These are phyloP conservation scores for Cucurbita maxima DNA, from an alignment of 306 rosid species.

Conservation along the genomic window DNA sequence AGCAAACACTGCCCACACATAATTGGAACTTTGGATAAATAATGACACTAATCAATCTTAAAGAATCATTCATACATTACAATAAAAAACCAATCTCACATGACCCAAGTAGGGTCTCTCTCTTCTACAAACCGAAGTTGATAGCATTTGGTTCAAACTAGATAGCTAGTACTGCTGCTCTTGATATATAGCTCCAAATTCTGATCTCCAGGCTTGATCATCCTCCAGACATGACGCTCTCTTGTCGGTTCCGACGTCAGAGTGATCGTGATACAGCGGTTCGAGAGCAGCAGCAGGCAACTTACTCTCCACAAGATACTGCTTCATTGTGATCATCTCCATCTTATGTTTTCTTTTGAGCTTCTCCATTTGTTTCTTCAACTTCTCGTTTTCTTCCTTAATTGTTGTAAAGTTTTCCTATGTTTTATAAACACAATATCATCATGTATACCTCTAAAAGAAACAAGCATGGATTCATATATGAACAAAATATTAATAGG, in stretches of 20 bases:
- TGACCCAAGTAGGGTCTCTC: conserved; percentile 17
- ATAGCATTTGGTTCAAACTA: background rate
- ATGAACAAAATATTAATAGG: background rate
- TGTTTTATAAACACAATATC: background rate
- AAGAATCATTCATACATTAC: background rate
- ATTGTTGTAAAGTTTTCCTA: conserved; percentile 54
- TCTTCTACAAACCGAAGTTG: background rate
- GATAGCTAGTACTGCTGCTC: conserved; percentile 41
- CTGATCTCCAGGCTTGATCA: conserved; percentile 90
- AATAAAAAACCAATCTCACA: background rate
- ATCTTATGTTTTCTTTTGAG: conserved; percentile 77
- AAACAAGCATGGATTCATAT: background rate
- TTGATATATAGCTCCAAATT: conserved; percentile 93
- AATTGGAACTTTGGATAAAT: background rate
- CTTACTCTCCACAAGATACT: conserved; percentile 77
- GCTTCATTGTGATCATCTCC: conserved; percentile 88
- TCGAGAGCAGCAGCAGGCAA: conserved; percentile 75
- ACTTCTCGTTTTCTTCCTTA: conserved; percentile 55
- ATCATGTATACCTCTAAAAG: no score
- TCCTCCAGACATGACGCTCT: conserved; percentile 31
- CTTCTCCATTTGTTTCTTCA: conserved; percentile 83
- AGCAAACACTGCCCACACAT: background rate
- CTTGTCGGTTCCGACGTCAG: conserved; percentile 18
- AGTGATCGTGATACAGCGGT: conserved; percentile 45
- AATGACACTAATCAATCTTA: background rate